Base-by-base conservation (phyloP, 2,329 filamentous ascomycete genomes). In the Penicillium frequentans region DNA sequence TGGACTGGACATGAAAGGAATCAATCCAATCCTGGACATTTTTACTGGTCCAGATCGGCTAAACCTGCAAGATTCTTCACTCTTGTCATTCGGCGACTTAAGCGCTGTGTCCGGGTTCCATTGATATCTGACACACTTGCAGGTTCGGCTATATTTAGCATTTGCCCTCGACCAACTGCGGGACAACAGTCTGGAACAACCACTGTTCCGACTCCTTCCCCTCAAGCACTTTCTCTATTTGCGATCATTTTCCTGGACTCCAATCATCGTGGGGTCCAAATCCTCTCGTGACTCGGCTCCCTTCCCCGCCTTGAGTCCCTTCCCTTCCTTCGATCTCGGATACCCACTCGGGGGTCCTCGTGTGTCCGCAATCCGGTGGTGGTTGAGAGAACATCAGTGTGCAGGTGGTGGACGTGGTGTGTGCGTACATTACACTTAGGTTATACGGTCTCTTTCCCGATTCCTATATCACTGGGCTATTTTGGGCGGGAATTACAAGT, bases 101-200 rank as follows among this genome's bases (percentile, higher is more conserved):
- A 64, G 61, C 60, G 61, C 64, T 56, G 59, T 56, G 52, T 45
- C 49, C 53, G 56, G 43, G 54, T 65, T 61, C 55, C 57, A 63
- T 60, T 58, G 59, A 52, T 68, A 64, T 66, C 64, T 68, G 62
- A 68, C 67, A 64, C 57, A 67, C 57, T 64, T 59, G 54, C 58
- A 64, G 64, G 52, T 58, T 67, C 64, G 69, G 43, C 70, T 73
- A 73, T 70, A 71, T 69, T 73, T 73, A 73, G 70, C 64, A 71
- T 61, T 60, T 63, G 46, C 50, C 58, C 55, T 65, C 60, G 53
- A 59, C 42, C 42, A 45, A 61, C 58, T 60, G 66, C 65, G 63
- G 61, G 60, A 64, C 64, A 59, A 56, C 63, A 56, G 42, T 52
- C 60, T 64, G 59, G 63, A 64, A 59, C 56, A 63, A 61, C 56